Evolutionary conservation across 2,329 filamentous ascomycete genomes (phyloP).

Genomic region (Polychaeton citri): DNA sequence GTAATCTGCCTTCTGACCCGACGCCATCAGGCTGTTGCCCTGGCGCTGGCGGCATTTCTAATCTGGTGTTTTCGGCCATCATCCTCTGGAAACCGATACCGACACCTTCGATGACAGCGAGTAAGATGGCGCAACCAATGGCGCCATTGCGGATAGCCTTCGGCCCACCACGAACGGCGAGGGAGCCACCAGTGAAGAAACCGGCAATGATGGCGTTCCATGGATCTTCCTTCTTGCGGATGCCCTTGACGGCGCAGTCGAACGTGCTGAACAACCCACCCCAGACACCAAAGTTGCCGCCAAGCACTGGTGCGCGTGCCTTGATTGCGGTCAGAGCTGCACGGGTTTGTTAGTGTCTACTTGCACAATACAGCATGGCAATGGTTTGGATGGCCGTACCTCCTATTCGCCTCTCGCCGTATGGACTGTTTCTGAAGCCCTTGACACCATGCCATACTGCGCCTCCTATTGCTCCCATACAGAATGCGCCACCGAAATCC

Average conservation of each 20-base stretch:
- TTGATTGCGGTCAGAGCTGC: slow-evolving; percentile 83
- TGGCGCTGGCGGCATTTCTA: slow-evolving; percentile 46
- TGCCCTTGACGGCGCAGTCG: slow-evolving; percentile 91
- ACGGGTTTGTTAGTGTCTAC: too few species aligned
- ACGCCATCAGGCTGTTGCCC: slow-evolving; percentile 6
- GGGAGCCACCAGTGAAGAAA: slow-evolving; percentile 86
- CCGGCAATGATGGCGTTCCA: slow-evolving; percentile 97
- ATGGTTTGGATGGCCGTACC: slow-evolving; percentile 28
- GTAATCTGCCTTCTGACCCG: slow-evolving; percentile 18
- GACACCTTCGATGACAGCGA: slow-evolving; percentile 94
- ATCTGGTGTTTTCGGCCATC: slow-evolving; percentile 77
- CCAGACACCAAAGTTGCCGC: slow-evolving; percentile 97
- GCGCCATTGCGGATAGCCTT: slow-evolving; percentile 89
- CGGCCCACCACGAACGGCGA: slow-evolving; percentile 83
- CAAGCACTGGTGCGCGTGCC: slow-evolving; percentile 86
- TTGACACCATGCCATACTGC: slow-evolving; percentile 96
- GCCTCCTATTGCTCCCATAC: slow-evolving; percentile 54
- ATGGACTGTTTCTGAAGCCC: slow-evolving; percentile 41
- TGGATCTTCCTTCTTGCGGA: slow-evolving; percentile 83
- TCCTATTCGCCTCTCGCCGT: slow-evolving; percentile 90
- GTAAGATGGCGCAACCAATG: slow-evolving; percentile 85
- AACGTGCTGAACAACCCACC: slow-evolving; percentile 91
- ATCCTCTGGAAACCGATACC: slow-evolving; percentile 92
- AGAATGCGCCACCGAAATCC: slow-evolving; percentile 94
- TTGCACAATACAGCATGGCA: too few species aligned